Conservation (phyloP, 179 eudicot genomes). For the Beta corolliflora region DNA sequence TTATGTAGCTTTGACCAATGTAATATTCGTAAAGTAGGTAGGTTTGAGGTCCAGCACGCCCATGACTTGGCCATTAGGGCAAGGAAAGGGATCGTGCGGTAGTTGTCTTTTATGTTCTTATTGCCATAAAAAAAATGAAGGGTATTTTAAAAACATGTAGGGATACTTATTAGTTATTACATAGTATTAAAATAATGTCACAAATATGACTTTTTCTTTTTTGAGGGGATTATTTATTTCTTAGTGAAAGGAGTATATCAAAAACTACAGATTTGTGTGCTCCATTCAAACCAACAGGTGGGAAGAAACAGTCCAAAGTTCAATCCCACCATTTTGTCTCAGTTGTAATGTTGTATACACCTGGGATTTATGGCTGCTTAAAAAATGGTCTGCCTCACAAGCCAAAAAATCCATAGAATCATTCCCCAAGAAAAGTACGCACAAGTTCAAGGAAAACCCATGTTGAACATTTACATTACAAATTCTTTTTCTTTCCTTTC, state of each 20-base stretch:
- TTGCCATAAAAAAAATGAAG: too few species aligned
- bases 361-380: constrained; percentile 8
- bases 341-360: constrained; percentile 3
- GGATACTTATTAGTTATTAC: too few species aligned
- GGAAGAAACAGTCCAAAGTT: not conserved
- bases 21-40: too few species aligned
- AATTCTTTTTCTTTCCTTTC: not conserved
- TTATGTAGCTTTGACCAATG: too few species aligned
- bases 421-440: not conserved
- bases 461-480: not conserved
- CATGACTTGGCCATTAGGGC: too few species aligned
- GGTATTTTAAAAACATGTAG: too few species aligned
- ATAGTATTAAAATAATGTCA: too few species aligned
- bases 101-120: too few species aligned
- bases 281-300: not conserved
- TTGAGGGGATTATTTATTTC: not conserved
- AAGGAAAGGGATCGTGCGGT: too few species aligned
- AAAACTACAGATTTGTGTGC: not conserved
- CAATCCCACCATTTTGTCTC: constrained; percentile 5
- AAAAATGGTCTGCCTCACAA: constrained; percentile 1
- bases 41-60: too few species aligned
- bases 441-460: not conserved
- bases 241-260: not conserved
- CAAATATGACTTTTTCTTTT: too few species aligned
- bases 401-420: not conserved